A percentile compares a stretch with the other conserved stretches of the same genome.
Evolutionary conservation across 2,329 filamentous ascomycete species (phyloP).

Genomic region (Fusarium zealandicum): DNA sequence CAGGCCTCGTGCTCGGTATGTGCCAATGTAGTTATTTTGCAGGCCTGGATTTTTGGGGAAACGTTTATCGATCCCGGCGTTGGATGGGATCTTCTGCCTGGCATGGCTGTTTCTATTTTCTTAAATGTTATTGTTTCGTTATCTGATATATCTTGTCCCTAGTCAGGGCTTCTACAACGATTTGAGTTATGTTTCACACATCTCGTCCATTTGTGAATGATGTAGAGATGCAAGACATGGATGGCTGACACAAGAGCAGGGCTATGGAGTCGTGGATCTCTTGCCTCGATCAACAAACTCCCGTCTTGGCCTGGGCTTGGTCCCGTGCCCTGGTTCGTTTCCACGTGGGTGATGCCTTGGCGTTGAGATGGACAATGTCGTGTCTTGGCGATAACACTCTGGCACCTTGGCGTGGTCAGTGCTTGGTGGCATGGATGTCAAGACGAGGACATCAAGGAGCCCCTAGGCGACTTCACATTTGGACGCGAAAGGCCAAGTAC

Average conservation of each 20-base stretch:
- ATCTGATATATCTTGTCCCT: neutral
- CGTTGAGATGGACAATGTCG: neutral
- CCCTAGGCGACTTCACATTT: too few relatives aligned
- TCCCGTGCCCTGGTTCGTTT: neutral
- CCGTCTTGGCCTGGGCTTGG: slow-evolving; percentile 1
- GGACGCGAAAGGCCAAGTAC: too few relatives aligned
- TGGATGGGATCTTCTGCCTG: slow-evolving; percentile 39
- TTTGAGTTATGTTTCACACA: neutral
- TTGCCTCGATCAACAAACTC: neutral
- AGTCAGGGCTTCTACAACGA: neutral
- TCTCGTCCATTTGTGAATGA: too few relatives aligned
- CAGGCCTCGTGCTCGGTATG: slow-evolving; percentile 9
- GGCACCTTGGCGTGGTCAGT: neutral
- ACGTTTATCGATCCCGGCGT: slow-evolving; percentile 33
- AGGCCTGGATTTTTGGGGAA: slow-evolving; percentile 26
- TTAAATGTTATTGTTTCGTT: slow-evolving; percentile 16
- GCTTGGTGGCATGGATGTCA: too few relatives aligned
- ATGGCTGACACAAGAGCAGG: neutral
- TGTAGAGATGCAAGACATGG: neutral
- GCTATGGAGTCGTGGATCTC: neutral
- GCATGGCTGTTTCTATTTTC: slow-evolving; percentile 28
- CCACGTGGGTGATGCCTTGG: slow-evolving; percentile 12
- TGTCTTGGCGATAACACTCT: neutral
- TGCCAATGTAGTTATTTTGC: slow-evolving; percentile 21
- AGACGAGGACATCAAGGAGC: too few relatives aligned